A percentile compares a stretch with the other conserved stretches of the same genome.
Conservation (phyloP, 2,329 filamentous ascomycete genomes). For the Fusarium tuaranense region DNA sequence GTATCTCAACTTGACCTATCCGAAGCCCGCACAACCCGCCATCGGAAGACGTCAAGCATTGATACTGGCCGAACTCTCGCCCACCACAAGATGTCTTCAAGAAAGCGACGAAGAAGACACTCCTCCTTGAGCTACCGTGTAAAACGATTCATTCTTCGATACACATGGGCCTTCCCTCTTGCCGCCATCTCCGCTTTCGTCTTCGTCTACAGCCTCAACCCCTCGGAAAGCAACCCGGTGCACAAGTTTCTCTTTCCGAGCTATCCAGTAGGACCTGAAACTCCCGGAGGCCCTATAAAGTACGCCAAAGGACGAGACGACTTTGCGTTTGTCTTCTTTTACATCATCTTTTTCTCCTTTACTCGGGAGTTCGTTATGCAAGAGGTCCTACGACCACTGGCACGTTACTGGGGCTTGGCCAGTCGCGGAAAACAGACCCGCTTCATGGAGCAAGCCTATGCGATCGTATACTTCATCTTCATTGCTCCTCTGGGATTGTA, state of each 20-base stretch:
- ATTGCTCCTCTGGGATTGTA: slow-evolving; percentile 87
- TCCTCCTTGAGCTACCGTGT: background rate
- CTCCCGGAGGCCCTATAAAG: slow-evolving; percentile 58
- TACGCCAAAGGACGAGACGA: slow-evolving; percentile 90
- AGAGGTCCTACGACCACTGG: slow-evolving; percentile 81
- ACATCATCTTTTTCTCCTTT: slow-evolving; percentile 87
- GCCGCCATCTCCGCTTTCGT: background rate
- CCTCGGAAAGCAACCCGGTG: slow-evolving; percentile 8
- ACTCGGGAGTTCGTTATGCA: slow-evolving; percentile 97
- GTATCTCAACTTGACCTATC: background rate
- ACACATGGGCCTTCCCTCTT: background rate
- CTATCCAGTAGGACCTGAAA: background rate
- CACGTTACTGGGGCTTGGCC: slow-evolving; percentile 72
- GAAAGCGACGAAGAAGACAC: background rate
- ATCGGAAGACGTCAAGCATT: background rate
- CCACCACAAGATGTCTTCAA: background rate
- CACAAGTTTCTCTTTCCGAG: slow-evolving; percentile 9
- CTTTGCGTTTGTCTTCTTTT: slow-evolving; percentile 87
- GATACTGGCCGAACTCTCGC: background rate
- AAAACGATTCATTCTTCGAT: background rate
- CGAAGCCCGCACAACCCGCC: background rate
- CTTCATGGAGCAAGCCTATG: slow-evolving; percentile 97
- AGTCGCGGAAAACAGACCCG: slow-evolving; percentile 82
- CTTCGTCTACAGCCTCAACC: slow-evolving; percentile 6
- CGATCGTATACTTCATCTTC: slow-evolving; percentile 85